Conservation (phyloP, 2,329 filamentous ascomycete species). For the Cryphonectria nitschkei region DNA sequence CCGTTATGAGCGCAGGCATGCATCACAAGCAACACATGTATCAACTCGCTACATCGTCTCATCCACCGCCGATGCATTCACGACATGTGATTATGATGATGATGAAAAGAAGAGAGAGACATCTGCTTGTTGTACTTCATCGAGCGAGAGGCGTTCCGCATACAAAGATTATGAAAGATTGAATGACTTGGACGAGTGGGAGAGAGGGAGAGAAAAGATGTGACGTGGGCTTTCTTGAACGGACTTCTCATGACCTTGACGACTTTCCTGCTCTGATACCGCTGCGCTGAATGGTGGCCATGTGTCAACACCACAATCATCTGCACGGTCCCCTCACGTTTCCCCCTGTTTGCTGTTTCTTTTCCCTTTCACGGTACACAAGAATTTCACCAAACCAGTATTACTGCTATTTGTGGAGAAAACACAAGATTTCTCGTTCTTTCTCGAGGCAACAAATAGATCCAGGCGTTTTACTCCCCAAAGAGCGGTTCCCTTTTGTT, state of each 20-base stretch:
- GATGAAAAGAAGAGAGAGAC: background rate
- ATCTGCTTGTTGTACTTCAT: background rate
- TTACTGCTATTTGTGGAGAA: background rate
- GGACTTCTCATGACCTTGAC: slow-evolving; percentile 24
- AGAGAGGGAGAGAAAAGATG: background rate
- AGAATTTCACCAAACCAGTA: background rate
- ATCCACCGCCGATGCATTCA: slow-evolving; percentile 11
- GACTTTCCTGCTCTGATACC: slow-evolving; percentile 18
- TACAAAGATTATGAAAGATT: slow-evolving; percentile 7
- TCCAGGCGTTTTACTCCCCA: slow-evolving; percentile 28
- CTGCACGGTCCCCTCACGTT: background rate
- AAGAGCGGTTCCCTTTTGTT: background rate
- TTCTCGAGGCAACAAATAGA: slow-evolving; percentile 26
- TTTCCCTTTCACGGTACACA: background rate
- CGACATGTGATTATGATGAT: slow-evolving; percentile 25
- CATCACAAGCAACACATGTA: slow-evolving; percentile 10
- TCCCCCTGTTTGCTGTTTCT: background rate
- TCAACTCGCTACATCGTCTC: background rate
- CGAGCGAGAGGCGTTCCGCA: slow-evolving; percentile 17
- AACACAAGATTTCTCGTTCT: slow-evolving; percentile 14
- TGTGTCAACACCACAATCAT: background rate
- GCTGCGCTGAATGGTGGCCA: slow-evolving; percentile 22
- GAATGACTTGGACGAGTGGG: slow-evolving; percentile 5
- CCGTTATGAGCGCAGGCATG: slow-evolving; percentile 4
- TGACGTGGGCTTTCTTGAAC: slow-evolving; percentile 21